Conservation (phyloP, 768 basidiomycete genomes). For the Leccinellum rugosiceps region DNA sequence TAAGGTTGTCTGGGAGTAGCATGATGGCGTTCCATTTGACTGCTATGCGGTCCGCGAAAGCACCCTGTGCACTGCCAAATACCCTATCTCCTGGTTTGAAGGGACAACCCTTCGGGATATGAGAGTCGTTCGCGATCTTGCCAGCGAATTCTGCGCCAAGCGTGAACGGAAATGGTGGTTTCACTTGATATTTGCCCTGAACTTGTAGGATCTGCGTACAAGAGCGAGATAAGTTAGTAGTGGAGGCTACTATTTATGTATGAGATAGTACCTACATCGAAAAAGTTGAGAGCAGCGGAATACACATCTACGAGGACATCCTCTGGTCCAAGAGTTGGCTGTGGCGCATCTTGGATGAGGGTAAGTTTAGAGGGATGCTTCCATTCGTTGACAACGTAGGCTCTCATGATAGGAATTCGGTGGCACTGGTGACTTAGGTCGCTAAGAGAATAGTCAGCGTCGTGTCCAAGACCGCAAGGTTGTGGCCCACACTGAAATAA, state of each 20-base stretch:
- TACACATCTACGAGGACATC: constrained; percentile 76
- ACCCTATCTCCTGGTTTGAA: constrained; percentile 84
- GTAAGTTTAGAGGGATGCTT: constrained; percentile 64
- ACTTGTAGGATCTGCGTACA: constrained; percentile 67
- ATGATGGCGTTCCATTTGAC: constrained; percentile 49
- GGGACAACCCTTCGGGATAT: constrained; percentile 75
- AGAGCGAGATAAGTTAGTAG: neutral
- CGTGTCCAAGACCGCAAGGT: neutral
- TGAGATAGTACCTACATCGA: constrained; percentile 48
- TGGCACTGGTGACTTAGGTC: neutral
- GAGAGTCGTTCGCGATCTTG: constrained; percentile 60
- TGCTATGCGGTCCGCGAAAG: constrained; percentile 74
- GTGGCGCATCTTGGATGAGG: constrained; percentile 52
- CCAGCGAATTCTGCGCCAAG: constrained; percentile 89
- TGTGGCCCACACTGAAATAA: neutral
- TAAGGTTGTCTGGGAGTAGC: constrained; percentile 70
- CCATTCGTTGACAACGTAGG: constrained; percentile 69
- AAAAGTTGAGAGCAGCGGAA: constrained; percentile 75
- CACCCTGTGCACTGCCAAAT: constrained; percentile 78
- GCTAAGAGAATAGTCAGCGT: neutral
- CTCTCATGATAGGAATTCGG: constrained; percentile 54
- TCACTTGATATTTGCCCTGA: constrained; percentile 85
- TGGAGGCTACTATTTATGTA: constrained; percentile 14
- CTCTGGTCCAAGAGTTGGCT: constrained; percentile 45
- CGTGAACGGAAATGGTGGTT: constrained; percentile 82